phyloP scores from a whole-genome alignment of 2,329 filamentous ascomycete species.

The Emericellopsis atlantica region DNA sequence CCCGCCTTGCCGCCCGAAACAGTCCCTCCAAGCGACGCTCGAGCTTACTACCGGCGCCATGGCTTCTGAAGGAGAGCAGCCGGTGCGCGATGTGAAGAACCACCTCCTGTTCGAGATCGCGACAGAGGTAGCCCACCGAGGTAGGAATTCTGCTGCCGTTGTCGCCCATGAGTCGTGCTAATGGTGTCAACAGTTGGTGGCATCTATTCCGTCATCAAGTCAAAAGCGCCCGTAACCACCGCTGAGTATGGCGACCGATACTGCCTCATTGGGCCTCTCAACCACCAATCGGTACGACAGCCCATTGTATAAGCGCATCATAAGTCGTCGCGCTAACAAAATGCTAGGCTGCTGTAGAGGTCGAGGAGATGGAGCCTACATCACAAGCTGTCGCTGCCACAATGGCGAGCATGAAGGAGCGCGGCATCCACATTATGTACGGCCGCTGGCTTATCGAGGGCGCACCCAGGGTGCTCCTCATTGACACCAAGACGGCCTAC shows the following conservation, averaged over 20 bases:
- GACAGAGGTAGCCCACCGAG: constrained; percentile 93
- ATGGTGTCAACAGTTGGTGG: constrained; percentile 60
- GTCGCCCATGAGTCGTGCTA: not conserved
- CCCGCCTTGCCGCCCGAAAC: too few species aligned
- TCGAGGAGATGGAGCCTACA: constrained; percentile 81
- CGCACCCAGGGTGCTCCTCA: constrained; percentile 82
- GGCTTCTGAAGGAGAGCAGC: constrained; percentile 31
- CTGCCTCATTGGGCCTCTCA: constrained; percentile 87
- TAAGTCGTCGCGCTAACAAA: not conserved
- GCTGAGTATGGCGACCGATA: constrained; percentile 98
- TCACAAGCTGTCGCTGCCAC: constrained; percentile 68
- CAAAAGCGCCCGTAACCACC: constrained; percentile 93
- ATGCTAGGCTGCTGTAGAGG: constrained; percentile 84
- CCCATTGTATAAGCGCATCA: not conserved
- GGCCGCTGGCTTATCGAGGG: constrained; percentile 97
- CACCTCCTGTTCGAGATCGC: constrained; percentile 95
- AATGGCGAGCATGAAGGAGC: constrained; percentile 84
- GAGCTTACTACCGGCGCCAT: constrained; percentile 14
- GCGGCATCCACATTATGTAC: constrained; percentile 82
- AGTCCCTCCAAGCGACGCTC: too few species aligned
- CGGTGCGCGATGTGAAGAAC: constrained; percentile 69
- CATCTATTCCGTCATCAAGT: constrained; percentile 99
- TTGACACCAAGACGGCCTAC: constrained; percentile 91
- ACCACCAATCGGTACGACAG: constrained; percentile 66
- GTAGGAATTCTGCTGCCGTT: constrained; percentile 32